Evolutionary conservation across 495 filamentous ascomycete species (phyloP).

Genomic region (Eremomyces bilateralis): DNA sequence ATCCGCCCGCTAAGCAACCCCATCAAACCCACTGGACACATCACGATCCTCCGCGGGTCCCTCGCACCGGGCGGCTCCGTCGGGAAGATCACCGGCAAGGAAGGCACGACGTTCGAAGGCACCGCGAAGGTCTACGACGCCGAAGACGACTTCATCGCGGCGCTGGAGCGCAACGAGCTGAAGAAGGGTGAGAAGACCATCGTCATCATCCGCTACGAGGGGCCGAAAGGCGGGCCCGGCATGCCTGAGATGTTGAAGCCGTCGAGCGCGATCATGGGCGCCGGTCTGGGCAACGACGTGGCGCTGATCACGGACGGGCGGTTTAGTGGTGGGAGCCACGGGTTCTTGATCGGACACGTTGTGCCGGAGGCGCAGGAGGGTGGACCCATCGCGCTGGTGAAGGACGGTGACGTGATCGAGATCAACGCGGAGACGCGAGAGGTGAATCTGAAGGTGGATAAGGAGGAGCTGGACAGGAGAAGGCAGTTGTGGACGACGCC

Average conservation of each 20-base stretch:
- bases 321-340: conserved; percentile 58
- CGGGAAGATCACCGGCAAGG: conserved; percentile 97
- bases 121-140: conserved; percentile 71
- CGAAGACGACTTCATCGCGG: conserved; percentile 24
- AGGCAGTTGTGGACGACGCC: conserved; percentile 45
- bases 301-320: conserved; percentile 61
- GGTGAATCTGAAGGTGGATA: conserved; percentile 33
- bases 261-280: conserved; percentile 64
- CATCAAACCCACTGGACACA: conserved; percentile 86
- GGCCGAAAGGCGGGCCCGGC: conserved; percentile 56
- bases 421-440: conserved; percentile 49
- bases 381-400: conserved; percentile 44
- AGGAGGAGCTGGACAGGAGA: conserved; percentile 41
- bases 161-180: conserved; percentile 42
- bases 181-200: conserved; percentile 96
- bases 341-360: conserved; percentile 60
- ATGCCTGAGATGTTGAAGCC: conserved; percentile 87
- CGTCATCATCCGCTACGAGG: conserved; percentile 91
- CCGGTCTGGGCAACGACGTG: conserved; percentile 62
- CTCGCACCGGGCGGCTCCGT: conserved; percentile 82
- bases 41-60: conserved; percentile 84
- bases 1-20: conserved; percentile 82
- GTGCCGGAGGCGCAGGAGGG: conserved; percentile 50
- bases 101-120: conserved; percentile 72
- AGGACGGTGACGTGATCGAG: conserved; percentile 44